Conservation (phyloP, 768 basidiomycete species). For the Kondoa subrosea region DNA sequence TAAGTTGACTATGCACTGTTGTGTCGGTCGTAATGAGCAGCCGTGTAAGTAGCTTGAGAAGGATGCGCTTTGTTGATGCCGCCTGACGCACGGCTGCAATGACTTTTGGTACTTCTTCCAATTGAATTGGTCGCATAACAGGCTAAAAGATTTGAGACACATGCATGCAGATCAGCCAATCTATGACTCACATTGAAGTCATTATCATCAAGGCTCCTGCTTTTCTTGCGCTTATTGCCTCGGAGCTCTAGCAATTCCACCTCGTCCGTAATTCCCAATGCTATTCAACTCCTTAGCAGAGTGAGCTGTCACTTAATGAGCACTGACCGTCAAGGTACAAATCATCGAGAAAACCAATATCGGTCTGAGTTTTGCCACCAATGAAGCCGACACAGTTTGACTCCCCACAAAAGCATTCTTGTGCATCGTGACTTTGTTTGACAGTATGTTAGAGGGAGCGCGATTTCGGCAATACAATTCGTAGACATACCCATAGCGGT, state of each 20-base stretch:
- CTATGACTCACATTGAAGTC: constrained; percentile 58
- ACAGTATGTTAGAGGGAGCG: neutral
- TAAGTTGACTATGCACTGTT: constrained; percentile 58
- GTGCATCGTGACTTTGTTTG: constrained; percentile 63
- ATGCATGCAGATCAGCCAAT: neutral
- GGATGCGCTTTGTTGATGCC: constrained; percentile 53
- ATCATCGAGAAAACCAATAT: constrained; percentile 84
- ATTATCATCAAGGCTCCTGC: constrained; percentile 72
- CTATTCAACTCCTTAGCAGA: constrained; percentile 34
- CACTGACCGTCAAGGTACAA: constrained; percentile 70
- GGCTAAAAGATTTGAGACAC: constrained; percentile 39
- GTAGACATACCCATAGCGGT: constrained; percentile 75
- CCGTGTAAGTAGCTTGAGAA: constrained; percentile 65
- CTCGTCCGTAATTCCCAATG: constrained; percentile 85
- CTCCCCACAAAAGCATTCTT: constrained; percentile 87
- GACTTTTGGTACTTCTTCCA: constrained; percentile 75
- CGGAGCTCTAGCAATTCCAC: constrained; percentile 66
- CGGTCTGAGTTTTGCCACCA: constrained; percentile 96
- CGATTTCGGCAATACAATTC: neutral
- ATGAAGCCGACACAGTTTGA: constrained; percentile 87
- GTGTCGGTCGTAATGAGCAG: constrained; percentile 70
- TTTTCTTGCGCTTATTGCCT: constrained; percentile 71
- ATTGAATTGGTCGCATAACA: constrained; percentile 51
- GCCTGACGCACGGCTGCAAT: constrained; percentile 82
- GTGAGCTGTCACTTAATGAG: neutral